These are phyloP conservation scores for Podila epigama DNA, from an alignment of 192 early-diverging fungal genomes.

Conservation along the genomic window DNA sequence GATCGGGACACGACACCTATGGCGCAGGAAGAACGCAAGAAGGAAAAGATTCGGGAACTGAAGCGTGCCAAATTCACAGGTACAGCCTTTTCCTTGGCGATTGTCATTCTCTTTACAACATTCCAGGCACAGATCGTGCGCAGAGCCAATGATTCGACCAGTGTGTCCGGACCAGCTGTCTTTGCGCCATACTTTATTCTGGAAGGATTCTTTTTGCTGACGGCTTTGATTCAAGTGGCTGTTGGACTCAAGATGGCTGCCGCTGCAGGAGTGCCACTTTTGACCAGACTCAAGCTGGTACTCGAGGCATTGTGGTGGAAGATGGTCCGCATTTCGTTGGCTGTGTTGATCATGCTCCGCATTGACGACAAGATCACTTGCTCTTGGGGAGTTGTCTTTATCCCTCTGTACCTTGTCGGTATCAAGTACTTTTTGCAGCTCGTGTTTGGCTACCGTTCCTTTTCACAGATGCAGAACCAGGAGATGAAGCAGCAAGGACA, in stretches of 20 bases:
- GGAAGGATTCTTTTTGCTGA: slow-evolving; percentile 72
- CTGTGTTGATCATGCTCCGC: slow-evolving; percentile 70
- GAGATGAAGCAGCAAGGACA: slow-evolving; percentile 57
- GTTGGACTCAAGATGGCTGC: slow-evolving; percentile 20
- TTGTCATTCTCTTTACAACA: slow-evolving; percentile 64
- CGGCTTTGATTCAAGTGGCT: slow-evolving; percentile 47
- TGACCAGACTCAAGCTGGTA: slow-evolving; percentile 4
- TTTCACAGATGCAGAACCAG: slow-evolving; percentile 45
- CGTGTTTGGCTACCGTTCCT: slow-evolving; percentile 43
- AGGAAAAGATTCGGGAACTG: slow-evolving; percentile 28
- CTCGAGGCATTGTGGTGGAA: slow-evolving; percentile 71
- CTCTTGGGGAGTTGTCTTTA: slow-evolving; percentile 74
- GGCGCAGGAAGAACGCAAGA: slow-evolving; percentile 54
- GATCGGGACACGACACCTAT: slow-evolving; percentile 47
- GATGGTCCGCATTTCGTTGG: slow-evolving; percentile 68
- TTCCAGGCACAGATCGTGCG: slow-evolving; percentile 85
- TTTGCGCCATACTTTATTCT: slow-evolving; percentile 88
- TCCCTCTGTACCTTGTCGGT: slow-evolving; percentile 70
- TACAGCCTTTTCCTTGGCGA: slow-evolving; percentile 53
- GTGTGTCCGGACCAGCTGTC: slow-evolving; percentile 69
- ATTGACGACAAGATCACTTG: slow-evolving; percentile 62
- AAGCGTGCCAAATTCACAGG: slow-evolving; percentile 23
- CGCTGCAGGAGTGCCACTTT: slow-evolving; percentile 5
- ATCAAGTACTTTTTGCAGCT: slow-evolving; percentile 64
- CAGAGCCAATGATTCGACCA: slow-evolving; percentile 68